Evolutionary conservation across 1,284 basidiomycete genomes (phyloP).

Genomic region (Ceratobasidium sp.): DNA sequence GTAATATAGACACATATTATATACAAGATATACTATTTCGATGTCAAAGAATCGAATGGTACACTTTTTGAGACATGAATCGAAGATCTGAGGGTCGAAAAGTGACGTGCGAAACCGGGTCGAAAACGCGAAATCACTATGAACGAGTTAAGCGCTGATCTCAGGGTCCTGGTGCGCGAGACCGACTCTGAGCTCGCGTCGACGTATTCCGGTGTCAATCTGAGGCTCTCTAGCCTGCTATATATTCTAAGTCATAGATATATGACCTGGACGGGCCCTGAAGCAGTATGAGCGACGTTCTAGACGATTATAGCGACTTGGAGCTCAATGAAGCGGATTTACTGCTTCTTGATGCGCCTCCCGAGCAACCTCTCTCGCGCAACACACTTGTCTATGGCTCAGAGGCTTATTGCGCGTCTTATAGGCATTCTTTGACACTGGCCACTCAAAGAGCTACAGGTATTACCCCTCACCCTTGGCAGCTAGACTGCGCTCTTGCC

Average conservation of each 20-base stretch:
- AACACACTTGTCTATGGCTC: not conserved
- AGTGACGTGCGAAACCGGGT: not conserved
- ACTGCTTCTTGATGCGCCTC: not conserved
- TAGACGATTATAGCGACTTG: not conserved
- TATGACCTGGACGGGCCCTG: too few relatives aligned
- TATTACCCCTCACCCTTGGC: conserved; percentile 4
- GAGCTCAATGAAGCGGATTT: not conserved
- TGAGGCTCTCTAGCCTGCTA: too few relatives aligned
- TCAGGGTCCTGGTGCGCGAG: not conserved
- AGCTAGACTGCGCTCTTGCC: conserved; percentile 12
- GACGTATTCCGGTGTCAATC: too few relatives aligned
- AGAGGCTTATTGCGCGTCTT: not conserved
- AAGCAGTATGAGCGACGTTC: not conserved
- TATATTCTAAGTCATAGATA: too few relatives aligned
- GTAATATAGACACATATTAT: not conserved
- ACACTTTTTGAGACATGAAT: not conserved
- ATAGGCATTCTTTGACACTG: not conserved
- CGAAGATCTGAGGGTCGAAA: not conserved
- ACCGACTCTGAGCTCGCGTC: too few relatives aligned
- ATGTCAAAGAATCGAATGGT: not conserved
- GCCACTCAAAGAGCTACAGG: not conserved
- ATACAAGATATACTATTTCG: conserved; percentile 6
- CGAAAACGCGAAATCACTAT: not conserved
- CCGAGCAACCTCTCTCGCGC: too few relatives aligned
- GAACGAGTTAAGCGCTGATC: conserved; percentile 16